Conservation (phyloP, 169 alveolate genomes). For the Cryptosporidium muris region DNA sequence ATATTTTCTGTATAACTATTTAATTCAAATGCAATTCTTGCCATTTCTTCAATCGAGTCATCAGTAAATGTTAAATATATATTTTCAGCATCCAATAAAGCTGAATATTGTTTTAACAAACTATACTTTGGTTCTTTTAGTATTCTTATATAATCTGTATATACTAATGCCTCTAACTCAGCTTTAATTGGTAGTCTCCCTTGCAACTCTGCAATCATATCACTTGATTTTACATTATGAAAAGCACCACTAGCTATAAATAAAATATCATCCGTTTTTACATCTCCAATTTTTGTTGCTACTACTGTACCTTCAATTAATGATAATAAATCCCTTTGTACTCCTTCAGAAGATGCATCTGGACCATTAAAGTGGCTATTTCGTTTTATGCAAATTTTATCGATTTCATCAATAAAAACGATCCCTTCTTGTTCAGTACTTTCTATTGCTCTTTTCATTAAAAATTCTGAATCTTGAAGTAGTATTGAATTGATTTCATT, state of each 20-base stretch:
- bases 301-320: constrained; percentile 88
- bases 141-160: constrained; percentile 81
- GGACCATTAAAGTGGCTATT: constrained; percentile 76
- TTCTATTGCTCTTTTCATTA: constrained; percentile 80
- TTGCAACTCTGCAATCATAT: constrained; percentile 88
- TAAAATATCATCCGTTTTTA: constrained; percentile 86
- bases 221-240: constrained; percentile 86
- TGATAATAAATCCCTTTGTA: constrained; percentile 89
- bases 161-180: constrained; percentile 79
- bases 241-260: constrained; percentile 91
- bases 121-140: constrained; percentile 83
- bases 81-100: neutral
- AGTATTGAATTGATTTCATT: too few relatives aligned
- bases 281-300: constrained; percentile 84
- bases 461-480: constrained; percentile 73
- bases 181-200: constrained; percentile 91
- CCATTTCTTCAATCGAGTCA: neutral
- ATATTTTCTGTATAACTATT: constrained; percentile 85
- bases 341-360: constrained; percentile 91
- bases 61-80: neutral
- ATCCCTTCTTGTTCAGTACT: constrained; percentile 86
- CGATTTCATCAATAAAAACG: constrained; percentile 90
- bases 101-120: constrained; percentile 79
- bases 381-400: constrained; percentile 82
- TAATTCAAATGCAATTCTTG: constrained; percentile 79